Conservation (phyloP, 2,329 filamentous ascomycete genomes). For the Chrysosphaeria jannelii region DNA sequence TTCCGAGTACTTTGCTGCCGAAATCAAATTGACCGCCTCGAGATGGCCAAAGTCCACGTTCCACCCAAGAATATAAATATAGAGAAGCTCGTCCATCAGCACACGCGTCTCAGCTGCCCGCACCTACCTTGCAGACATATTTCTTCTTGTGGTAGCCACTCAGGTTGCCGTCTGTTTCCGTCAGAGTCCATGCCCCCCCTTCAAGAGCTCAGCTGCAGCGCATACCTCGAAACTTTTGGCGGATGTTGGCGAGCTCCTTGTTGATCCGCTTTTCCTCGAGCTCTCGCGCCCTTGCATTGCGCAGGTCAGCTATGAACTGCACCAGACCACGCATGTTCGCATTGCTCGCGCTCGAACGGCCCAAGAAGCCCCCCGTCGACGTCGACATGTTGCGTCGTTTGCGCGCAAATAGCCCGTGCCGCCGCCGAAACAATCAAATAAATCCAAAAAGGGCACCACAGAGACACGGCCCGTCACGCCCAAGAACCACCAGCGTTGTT, state of each 20-base stretch:
- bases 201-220: background rate
- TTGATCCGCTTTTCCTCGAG: constrained; percentile 98
- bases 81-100: constrained; percentile 67
- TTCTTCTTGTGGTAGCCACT: constrained; percentile 99
- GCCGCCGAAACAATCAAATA: too few relatives aligned
- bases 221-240: constrained; percentile 81
- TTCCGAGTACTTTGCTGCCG: constrained; percentile 88
- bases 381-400: constrained; percentile 20
- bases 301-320: constrained; percentile 89
- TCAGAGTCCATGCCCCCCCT: constrained; percentile 6
- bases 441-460: too few relatives aligned
- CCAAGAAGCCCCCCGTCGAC: constrained; percentile 27
- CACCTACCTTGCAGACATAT: constrained; percentile 77
- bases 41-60: constrained; percentile 97
- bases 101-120: too few relatives aligned
- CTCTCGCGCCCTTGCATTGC: constrained; percentile 83
- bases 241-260: constrained; percentile 95
- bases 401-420: too few relatives aligned
- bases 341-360: constrained; percentile 32
- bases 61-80: constrained; percentile 97
- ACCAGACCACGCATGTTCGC: constrained; percentile 59
- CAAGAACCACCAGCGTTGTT: too few relatives aligned
- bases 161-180: constrained; percentile 40
- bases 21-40: constrained; percentile 93
- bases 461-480: too few relatives aligned